Percentiles rank a stretch among this genome's conserved stretches.
phyloP scores from a whole-genome alignment of 306 rosid genomes.

The Inga laurina region DNA sequence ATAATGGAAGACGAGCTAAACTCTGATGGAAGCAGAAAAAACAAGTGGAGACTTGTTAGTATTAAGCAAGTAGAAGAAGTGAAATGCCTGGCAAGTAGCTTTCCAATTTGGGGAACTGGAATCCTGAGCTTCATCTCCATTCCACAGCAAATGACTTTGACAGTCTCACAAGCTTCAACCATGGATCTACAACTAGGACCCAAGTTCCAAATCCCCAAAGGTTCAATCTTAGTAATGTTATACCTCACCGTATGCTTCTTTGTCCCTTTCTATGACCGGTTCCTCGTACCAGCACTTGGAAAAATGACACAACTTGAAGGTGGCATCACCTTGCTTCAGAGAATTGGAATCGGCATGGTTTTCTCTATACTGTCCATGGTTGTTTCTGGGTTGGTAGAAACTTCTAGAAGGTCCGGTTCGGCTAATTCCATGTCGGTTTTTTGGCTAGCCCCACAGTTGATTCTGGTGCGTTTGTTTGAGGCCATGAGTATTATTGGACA shows the following conservation, averaged over 20 bases:
- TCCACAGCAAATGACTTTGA: neutral
- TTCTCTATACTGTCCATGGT: no score
- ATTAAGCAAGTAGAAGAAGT: conserved; percentile 72
- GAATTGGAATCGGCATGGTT: conserved; percentile 35
- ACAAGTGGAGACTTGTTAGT: no score
- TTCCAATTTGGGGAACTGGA: conserved; percentile 54
- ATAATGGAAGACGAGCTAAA: no score
- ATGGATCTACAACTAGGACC: conserved; percentile 41
- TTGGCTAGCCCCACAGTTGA: conserved; percentile 64
- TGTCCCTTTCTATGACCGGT: conserved; percentile 44
- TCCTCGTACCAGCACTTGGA: neutral
- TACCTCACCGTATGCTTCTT: conserved; percentile 25
- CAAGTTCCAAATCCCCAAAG: conserved; percentile 43
- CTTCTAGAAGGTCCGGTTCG: conserved; percentile 9
- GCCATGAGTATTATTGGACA: conserved; percentile 41
- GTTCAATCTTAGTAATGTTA: conserved; percentile 38
- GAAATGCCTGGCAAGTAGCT: conserved; percentile 38
- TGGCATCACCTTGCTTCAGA: conserved; percentile 39
- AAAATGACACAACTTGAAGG: conserved; percentile 11
- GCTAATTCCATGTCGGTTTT: conserved; percentile 47
- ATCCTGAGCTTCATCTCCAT: conserved; percentile 40
- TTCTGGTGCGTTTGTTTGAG: conserved; percentile 56
- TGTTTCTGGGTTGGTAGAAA: conserved; percentile 40
- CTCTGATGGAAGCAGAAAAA: no score
- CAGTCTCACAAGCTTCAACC: no score